phyloP scores from a whole-genome alignment of 345 rosid genomes.

The Euphorbia peplus region DNA sequence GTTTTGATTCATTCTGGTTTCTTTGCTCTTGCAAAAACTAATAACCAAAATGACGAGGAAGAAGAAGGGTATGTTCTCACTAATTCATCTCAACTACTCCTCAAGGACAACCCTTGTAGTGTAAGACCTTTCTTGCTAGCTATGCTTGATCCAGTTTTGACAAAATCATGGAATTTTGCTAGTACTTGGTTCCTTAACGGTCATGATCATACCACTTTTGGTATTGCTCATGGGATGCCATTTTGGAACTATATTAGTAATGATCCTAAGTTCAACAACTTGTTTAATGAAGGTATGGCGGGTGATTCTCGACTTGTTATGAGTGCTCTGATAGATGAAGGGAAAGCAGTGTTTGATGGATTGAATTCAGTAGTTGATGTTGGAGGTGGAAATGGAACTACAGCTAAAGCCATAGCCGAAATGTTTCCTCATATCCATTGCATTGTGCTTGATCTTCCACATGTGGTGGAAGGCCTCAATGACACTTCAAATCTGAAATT shows the following conservation, averaged over 20 bases:
- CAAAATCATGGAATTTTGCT: conserved; percentile 5
- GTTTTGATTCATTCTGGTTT: conserved; percentile 7
- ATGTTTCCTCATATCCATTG: no score
- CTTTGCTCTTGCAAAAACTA: no score
- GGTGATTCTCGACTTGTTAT: conserved; percentile 13
- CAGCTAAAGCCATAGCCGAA: no score
- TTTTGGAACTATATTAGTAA: conserved; percentile 14
- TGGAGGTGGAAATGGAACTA: no score
- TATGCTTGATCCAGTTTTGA: conserved; percentile 13
- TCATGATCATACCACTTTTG: conserved; percentile 12
- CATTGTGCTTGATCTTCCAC: no score
- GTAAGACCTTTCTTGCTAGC: conserved; percentile 5
- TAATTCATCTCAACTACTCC: no score
- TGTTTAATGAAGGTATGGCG: conserved; percentile 19
- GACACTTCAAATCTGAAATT: conserved; percentile 1
- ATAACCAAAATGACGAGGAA: no score
- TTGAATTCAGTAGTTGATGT: conserved; percentile 32
- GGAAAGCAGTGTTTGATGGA: no score
- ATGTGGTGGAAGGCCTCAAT: conserved; percentile 6
- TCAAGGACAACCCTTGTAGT: conserved; percentile 25
- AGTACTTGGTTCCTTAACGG: conserved; percentile 19
- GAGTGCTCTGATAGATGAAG: conserved; percentile 1
- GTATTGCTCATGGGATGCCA: conserved; percentile 13
- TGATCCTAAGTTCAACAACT: not conserved
- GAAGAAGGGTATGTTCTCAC: no score